phyloP scores from a whole-genome alignment of 1,139 yeast genomes.

The Lodderomyces beijingensis region DNA sequence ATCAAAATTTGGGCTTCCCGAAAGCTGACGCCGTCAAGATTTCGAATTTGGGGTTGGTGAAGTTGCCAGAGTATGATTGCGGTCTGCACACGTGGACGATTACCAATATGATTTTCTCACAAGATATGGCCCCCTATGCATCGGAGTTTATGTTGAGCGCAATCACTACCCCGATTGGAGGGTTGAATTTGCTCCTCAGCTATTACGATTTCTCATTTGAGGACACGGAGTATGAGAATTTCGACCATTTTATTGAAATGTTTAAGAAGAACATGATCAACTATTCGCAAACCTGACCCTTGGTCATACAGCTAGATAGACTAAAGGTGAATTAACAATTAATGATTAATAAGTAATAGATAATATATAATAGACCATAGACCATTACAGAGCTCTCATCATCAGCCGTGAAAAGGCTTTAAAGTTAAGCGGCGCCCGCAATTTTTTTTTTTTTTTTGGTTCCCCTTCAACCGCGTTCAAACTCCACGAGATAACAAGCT shows the following conservation, averaged over 20 bases:
- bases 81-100: slow-evolving; percentile 19
- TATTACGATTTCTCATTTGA: slow-evolving; percentile 25
- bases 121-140: slow-evolving; percentile 34
- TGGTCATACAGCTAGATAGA: too few species aligned
- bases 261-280: slow-evolving; percentile 21
- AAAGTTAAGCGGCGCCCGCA: too few species aligned
- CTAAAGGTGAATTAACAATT: too few species aligned
- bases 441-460: too few species aligned
- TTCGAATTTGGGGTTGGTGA: slow-evolving; percentile 37
- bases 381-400: too few species aligned
- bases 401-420: too few species aligned
- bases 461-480: too few species aligned
- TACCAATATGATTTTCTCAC: slow-evolving; percentile 32
- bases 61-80: slow-evolving; percentile 14
- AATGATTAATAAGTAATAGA: too few species aligned
- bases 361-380: too few species aligned
- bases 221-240: slow-evolving; percentile 20
- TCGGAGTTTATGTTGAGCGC: slow-evolving; percentile 34
- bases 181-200: slow-evolving; percentile 33
- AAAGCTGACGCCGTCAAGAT: slow-evolving; percentile 33
- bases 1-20: slow-evolving; percentile 20
- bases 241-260: slow-evolving; percentile 19
- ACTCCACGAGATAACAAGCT: too few species aligned
- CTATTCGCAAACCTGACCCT: too few species aligned
- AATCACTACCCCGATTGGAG: slow-evolving; percentile 31